Evolutionary conservation across 2,329 filamentous ascomycete species (phyloP).

Genomic region (Beauveria sp.): DNA sequence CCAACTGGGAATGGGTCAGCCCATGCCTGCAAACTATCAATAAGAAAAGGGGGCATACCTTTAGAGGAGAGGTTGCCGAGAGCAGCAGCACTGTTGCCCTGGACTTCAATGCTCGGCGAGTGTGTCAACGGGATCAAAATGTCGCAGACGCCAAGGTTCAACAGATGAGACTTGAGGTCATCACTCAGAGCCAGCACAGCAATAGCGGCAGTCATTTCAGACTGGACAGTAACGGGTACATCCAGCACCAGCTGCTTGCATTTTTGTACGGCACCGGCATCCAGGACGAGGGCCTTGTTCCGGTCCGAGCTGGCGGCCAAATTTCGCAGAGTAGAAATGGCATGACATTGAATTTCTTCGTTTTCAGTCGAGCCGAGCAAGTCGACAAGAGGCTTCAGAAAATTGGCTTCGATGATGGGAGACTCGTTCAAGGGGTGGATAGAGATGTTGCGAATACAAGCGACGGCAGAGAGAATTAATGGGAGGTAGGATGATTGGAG

Average conservation of each 20-base stretch:
- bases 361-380: conserved; percentile 92
- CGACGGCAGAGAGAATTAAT: conserved; percentile 91
- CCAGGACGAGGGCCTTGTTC: conserved; percentile 95
- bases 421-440: conserved; percentile 98
- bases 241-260: conserved; percentile 95
- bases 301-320: conserved; percentile 92
- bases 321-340: conserved; percentile 93
- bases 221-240: conserved; percentile 90
- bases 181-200: conserved; percentile 92
- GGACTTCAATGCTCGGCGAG: conserved; percentile 93
- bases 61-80: conserved; percentile 95
- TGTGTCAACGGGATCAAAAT: conserved; percentile 92
- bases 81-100: conserved; percentile 94
- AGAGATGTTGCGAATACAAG: conserved; percentile 97
- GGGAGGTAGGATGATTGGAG: conserved; percentile 93
- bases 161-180: conserved; percentile 83
- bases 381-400: conserved; percentile 87
- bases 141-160: conserved; percentile 91
- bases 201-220: conserved; percentile 99
- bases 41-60: conserved; percentile 47
- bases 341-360: conserved; percentile 98
- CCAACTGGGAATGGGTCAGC: conserved; percentile 54
- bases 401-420: conserved; percentile 95
- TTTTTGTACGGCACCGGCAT: conserved; percentile 94
- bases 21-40: no score